Evolutionary conservation across 176 grass and related monocot genomes (phyloP).

Genomic region (Juncus effusus): DNA sequence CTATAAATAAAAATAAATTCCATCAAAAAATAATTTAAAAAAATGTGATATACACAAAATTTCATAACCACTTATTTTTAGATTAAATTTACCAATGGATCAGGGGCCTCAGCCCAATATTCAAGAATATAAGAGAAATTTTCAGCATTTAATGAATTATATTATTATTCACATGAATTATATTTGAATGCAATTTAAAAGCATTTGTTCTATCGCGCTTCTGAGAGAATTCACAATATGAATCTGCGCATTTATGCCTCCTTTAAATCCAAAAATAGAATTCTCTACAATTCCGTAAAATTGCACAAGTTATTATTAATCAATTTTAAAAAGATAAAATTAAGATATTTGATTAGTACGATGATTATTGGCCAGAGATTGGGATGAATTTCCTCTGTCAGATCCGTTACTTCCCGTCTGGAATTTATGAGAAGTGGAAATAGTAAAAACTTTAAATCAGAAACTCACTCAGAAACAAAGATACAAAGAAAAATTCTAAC

Average conservation of each 20-base stretch:
- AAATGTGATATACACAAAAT: neutral
- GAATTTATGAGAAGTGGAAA: too few species aligned
- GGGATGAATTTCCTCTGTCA: conserved; percentile 24
- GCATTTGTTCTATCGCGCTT: conserved; percentile 55
- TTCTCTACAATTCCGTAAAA: conserved; percentile 37
- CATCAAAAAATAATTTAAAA: conserved; percentile 5
- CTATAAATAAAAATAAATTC: conserved; percentile 39
- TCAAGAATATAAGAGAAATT: conserved; percentile 79
- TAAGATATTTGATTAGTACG: conserved; percentile 30
- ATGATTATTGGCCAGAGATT: conserved; percentile 36
- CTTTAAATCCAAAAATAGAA: conserved; percentile 32
- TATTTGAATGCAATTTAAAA: conserved; percentile 51
- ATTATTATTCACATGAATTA: conserved; percentile 25
- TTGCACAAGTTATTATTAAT: conserved; percentile 16
- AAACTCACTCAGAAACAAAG: too few species aligned
- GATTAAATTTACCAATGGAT: conserved; percentile 67
- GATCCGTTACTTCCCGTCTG: conserved; percentile 22
- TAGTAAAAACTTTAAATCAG: too few species aligned
- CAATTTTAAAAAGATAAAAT: conserved; percentile 6
- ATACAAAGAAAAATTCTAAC: neutral
- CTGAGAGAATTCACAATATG: conserved; percentile 67
- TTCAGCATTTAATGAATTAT: conserved; percentile 31
- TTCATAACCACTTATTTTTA: neutral
- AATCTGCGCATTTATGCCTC: conserved; percentile 38
- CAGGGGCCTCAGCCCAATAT: conserved; percentile 59